A percentile compares a stretch with the other conserved stretches of the same genome.
Conservation (phyloP, 2,329 filamentous ascomycete genomes). For the Penicillium sp. region DNA sequence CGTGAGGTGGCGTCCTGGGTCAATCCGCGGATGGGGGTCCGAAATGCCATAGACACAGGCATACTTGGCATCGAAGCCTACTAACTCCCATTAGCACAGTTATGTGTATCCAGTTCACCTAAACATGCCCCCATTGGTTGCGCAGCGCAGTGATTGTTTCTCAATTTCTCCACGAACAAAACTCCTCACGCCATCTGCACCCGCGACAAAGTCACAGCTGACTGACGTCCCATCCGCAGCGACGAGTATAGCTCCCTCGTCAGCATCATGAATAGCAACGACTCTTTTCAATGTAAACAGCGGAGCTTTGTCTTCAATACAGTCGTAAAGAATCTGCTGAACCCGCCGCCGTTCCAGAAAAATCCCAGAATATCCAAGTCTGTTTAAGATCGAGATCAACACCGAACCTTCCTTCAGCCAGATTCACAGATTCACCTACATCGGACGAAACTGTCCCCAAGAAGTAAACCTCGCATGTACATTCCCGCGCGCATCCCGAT, state of each 20-base stretch:
- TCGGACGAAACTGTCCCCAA: neutral
- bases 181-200: conserved; percentile 1
- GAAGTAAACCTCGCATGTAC: neutral
- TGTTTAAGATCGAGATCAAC: neutral
- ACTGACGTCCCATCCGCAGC: neutral
- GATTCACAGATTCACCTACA: too few species aligned
- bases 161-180: neutral
- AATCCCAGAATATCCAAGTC: neutral
- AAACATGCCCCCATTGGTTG: too few species aligned
- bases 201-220: neutral
- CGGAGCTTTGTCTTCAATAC: neutral
- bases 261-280: neutral
- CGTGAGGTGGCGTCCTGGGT: neutral
- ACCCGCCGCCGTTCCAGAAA: neutral
- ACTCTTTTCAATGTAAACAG: neutral
- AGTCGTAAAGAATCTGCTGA: neutral
- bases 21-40: neutral
- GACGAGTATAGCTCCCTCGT: neutral
- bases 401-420: neutral
- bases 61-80: neutral
- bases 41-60: conserved; percentile 1
- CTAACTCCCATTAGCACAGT: too few species aligned
- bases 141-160: neutral
- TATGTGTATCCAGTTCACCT: too few species aligned
- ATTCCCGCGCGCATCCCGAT: neutral